These are phyloP conservation scores for Trametes sp. DNA, from an alignment of 1,284 basidiomycete genomes.

Conservation along the genomic window DNA sequence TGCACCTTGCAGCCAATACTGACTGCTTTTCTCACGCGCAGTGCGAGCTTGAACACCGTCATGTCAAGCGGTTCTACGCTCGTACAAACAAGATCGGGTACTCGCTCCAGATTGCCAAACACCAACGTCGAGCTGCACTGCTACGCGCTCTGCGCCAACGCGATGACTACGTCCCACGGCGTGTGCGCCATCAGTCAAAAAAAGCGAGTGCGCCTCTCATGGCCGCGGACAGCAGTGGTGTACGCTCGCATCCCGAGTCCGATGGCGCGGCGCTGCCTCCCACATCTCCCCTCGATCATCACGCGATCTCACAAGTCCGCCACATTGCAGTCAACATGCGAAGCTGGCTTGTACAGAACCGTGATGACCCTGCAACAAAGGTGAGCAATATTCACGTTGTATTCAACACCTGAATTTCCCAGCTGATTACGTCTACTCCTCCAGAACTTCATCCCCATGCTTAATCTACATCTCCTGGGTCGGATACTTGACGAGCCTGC, in stretches of 20 bases:
- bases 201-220: too few species aligned
- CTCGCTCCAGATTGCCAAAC: not conserved
- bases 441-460: not conserved
- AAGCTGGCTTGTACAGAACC: too few species aligned
- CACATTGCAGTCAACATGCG: too few species aligned
- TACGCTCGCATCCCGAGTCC: too few species aligned
- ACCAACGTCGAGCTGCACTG: not conserved
- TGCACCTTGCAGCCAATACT: not conserved
- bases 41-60: not conserved
- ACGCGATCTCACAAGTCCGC: too few species aligned
- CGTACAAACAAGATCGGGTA: not conserved
- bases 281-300: too few species aligned
- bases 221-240: too few species aligned
- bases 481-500: not conserved
- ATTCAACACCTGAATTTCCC: too few species aligned
- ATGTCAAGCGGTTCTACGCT: not conserved
- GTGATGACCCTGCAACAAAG: too few species aligned
- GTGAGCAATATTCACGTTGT: too few species aligned
- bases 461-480: not conserved
- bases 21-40: not conserved
- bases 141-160: not conserved
- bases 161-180: not conserved
- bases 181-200: not conserved
- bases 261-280: too few species aligned
- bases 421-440: too few species aligned